Conservation (phyloP, 768 basidiomycete species). For the Leccinellum albellum region DNA sequence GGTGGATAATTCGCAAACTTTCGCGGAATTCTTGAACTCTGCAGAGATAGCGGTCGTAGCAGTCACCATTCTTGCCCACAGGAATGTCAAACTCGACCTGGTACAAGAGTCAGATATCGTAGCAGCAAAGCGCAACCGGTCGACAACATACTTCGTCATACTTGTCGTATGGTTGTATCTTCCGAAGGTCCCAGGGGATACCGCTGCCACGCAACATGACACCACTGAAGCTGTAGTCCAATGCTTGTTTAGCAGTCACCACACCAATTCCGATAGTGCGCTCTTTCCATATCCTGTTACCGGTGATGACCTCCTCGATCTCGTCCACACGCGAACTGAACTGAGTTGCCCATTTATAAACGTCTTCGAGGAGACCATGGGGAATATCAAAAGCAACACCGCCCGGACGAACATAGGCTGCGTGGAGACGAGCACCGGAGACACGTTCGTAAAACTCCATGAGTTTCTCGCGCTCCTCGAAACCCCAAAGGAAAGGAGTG, state of each 20-base stretch:
- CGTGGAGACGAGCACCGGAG: slow-evolving; percentile 94
- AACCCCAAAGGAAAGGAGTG: slow-evolving; percentile 99
- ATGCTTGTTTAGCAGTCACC: slow-evolving; percentile 88
- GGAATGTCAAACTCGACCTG: slow-evolving; percentile 96
- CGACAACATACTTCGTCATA: slow-evolving; percentile 73
- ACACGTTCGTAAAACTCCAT: slow-evolving; percentile 99
- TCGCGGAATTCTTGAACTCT: slow-evolving; percentile 99
- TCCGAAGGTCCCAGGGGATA: slow-evolving; percentile 91
- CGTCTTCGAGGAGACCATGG: slow-evolving; percentile 97
- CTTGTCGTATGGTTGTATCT: slow-evolving; percentile 91
- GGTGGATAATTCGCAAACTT: slow-evolving; percentile 82
- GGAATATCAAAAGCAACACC: slow-evolving; percentile 98
- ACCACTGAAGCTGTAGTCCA: slow-evolving; percentile 91
- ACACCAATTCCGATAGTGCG: slow-evolving; percentile 86
- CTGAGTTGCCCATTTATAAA: slow-evolving; percentile 97
- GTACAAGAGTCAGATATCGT: background rate
- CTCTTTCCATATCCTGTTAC: slow-evolving; percentile 97
- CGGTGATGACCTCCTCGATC: slow-evolving; percentile 96
- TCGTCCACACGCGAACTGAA: slow-evolving; percentile 90
- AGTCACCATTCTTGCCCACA: slow-evolving; percentile 95
- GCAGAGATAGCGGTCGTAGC: slow-evolving; percentile 96
- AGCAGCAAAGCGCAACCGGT: background rate
- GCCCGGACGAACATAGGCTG: slow-evolving; percentile 96
- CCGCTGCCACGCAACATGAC: slow-evolving; percentile 97
- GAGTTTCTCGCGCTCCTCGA: slow-evolving; percentile 99